Evolutionary conservation across 1,284 basidiomycete genomes (phyloP).

Genomic region (Puccinia polysora): DNA sequence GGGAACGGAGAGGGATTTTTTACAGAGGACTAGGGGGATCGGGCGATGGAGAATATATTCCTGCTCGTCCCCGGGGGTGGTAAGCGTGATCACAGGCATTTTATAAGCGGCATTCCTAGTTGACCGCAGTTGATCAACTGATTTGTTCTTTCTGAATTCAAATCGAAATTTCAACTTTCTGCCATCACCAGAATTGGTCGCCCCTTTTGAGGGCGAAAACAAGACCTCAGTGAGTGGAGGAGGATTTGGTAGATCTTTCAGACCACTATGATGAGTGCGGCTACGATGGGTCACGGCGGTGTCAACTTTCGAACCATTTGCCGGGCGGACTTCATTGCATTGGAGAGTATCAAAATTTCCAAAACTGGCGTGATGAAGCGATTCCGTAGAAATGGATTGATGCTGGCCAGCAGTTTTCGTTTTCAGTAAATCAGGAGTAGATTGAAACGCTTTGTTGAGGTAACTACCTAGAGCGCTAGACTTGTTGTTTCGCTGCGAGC

Average conservation of each 20-base stretch:
- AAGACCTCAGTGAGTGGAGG: background rate
- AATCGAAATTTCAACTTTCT: background rate
- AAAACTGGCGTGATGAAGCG: background rate
- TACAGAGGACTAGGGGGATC: slow-evolving; percentile 1
- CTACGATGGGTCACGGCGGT: background rate
- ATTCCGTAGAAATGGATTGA: background rate
- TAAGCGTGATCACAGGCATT: slow-evolving; percentile 30
- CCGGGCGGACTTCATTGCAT: background rate
- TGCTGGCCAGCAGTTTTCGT: background rate
- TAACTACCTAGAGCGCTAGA: background rate
- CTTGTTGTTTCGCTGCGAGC: background rate
- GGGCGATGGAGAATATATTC: slow-evolving; percentile 22
- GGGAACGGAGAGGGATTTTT: slow-evolving; percentile 15
- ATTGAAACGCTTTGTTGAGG: slow-evolving; percentile 12
- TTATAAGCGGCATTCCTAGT: background rate
- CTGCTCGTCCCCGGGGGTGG: slow-evolving; percentile 18
- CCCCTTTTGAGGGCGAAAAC: slow-evolving; percentile 2
- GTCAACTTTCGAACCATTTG: background rate
- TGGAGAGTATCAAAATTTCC: background rate
- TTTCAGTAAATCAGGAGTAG: slow-evolving; percentile 10
- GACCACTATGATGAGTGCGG: background rate
- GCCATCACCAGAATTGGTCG: background rate
- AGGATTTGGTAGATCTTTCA: background rate
- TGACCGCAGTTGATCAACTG: background rate
- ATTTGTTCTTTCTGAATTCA: slow-evolving; percentile 2